Evolutionary conservation across 768 basidiomycete species (phyloP).

Genomic region (Leucocoprinus birnbaumii): DNA sequence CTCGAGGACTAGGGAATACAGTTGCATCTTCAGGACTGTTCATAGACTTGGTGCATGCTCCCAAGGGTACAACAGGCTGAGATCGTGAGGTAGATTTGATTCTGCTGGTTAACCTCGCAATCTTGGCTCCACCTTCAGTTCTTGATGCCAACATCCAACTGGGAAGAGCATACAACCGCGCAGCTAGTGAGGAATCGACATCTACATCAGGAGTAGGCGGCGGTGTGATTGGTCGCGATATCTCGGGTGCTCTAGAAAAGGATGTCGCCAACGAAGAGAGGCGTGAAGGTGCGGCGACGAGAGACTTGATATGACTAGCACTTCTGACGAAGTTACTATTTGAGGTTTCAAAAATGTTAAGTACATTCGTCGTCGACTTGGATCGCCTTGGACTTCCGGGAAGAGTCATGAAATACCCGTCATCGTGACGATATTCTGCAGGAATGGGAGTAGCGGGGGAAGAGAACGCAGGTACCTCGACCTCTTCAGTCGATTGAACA

Average conservation of each 20-base stretch:
- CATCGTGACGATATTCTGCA: not conserved
- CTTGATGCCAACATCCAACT: not conserved
- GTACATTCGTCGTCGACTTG: conserved; percentile 6
- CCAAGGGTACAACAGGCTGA: not conserved
- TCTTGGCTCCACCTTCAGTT: not conserved
- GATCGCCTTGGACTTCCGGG: not conserved
- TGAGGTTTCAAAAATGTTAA: not conserved
- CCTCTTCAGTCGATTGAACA: not conserved
- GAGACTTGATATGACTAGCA: not conserved
- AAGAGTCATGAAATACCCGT: conserved; percentile 5
- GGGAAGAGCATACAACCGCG: not conserved
- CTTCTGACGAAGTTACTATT: not conserved
- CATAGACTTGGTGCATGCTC: not conserved
- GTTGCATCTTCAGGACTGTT: not conserved
- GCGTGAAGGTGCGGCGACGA: not conserved
- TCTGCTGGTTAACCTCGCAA: not conserved
- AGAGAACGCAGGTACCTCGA: not conserved
- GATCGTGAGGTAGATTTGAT: not conserved
- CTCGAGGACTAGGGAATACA: not conserved
- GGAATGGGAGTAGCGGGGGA: not conserved
- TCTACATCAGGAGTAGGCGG: not conserved
- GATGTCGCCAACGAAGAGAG: conserved; percentile 12
- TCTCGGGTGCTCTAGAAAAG: conserved; percentile 4
- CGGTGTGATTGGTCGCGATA: not conserved
- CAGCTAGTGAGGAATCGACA: not conserved